Base-by-base conservation (phyloP, 306 rosid species). In the Oemleria cerasiformis region DNA sequence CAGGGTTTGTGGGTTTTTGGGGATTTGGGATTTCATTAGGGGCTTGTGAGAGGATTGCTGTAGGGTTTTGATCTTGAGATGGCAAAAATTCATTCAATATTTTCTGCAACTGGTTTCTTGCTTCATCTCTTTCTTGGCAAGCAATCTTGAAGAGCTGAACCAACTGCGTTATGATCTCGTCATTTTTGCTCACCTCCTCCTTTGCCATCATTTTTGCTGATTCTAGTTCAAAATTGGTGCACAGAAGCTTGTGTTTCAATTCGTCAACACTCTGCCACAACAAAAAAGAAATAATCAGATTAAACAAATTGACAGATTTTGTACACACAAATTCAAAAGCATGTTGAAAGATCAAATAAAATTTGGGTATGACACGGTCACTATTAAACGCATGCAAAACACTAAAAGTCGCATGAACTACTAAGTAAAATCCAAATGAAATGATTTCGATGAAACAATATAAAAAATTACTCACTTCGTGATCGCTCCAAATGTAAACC, bases 51-150 rank as follows among this genome's bases (percentile, higher is more conserved):
- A 54, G 6, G 19, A 60, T 8, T 21, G 20, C 13, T 11, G 57
- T 45, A 16, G 4, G 69, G 34, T 73, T 38, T 55, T 53, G 51
- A 20, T 14, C 51, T 62, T 12, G n/a, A 47, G 76, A 41, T 57
- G 76, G 77, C 25, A 72, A 69, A 13, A 75, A 43, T 49, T 83
- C 81, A 72, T 60, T 73, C 21, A 67, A 43, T 0, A 88, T 76
- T 11, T 58, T 67, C 40, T 81, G 88, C 34, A 91, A 82, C 30
- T 88, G 83, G 65, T 75, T 63, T 77, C 73, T 86, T 38, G 93
- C 91, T 76, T 86, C 88, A 34, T 91, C 94, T 78, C 97, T 86
- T 80, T 91, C 94, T 75, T 70, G 63, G 75, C 77, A 77, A 62
- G 79, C 87, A 45, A 13, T 76, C 59, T 78, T 79, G 49, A 86